Conservation (phyloP, 148 eudicot genomes). For the Limonium bicolor region DNA sequence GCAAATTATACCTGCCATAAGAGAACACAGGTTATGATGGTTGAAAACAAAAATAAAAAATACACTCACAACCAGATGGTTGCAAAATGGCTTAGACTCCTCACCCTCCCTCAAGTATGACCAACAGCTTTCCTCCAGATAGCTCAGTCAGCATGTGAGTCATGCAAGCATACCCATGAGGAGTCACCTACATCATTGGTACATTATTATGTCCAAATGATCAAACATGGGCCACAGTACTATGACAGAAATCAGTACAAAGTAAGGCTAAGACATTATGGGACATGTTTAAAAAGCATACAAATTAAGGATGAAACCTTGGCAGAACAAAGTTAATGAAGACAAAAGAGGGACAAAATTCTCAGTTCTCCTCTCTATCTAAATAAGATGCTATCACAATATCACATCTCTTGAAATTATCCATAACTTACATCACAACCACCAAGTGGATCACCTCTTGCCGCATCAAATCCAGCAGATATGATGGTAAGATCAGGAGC, state of each 20-base stretch:
- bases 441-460: constrained; percentile 97
- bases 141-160: constrained; percentile 56
- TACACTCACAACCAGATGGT: not conserved
- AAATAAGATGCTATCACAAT: too few species aligned
- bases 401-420: not conserved
- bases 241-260: too few species aligned
- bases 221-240: too few species aligned
- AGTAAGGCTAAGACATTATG: too few species aligned
- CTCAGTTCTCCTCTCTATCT: too few species aligned
- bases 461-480: constrained; percentile 99
- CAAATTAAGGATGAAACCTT: too few species aligned
- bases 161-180: constrained; percentile 88
- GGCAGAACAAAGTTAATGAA: too few species aligned
- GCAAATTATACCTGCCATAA: constrained; percentile 76
- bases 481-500: constrained; percentile 85
- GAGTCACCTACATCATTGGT: constrained; percentile 66
- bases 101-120: constrained; percentile 97
- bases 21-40: constrained; percentile 1
- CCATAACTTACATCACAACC: constrained; percentile 87
- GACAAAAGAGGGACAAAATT: too few species aligned
- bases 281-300: too few species aligned
- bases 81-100: constrained; percentile 12
- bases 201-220: too few species aligned
- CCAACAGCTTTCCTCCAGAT: constrained; percentile 77
- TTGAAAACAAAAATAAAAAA: constrained; percentile 1